Evolutionary conservation across 257 asterid genomes (phyloP).

Genomic region (Nyctanthes arbortristis): DNA sequence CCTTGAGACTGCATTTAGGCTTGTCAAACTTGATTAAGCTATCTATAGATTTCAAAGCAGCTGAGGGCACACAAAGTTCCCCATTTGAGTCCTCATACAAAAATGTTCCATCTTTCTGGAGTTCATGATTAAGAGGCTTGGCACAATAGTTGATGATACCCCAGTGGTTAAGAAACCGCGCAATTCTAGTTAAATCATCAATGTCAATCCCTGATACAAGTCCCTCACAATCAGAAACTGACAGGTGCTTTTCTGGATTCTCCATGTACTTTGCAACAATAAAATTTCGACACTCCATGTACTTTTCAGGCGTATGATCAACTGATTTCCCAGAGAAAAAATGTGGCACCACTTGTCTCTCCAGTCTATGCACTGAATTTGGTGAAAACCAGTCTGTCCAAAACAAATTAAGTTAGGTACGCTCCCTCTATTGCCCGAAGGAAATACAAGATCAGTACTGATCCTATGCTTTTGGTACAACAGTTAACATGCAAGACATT

Average conservation of each 20-base stretch:
- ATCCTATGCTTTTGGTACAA: not conserved
- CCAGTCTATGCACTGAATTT: conserved; percentile 92
- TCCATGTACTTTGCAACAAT: conserved; percentile 93
- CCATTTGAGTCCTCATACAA: conserved; percentile 70
- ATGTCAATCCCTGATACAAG: conserved; percentile 57
- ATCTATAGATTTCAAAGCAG: conserved; percentile 85
- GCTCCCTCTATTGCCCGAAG: not conserved
- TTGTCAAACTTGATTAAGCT: conserved; percentile 91
- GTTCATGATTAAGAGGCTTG: conserved; percentile 48
- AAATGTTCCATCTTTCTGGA: conserved; percentile 55
- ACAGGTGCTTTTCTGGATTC: conserved; percentile 72
- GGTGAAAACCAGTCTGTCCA: conserved; percentile 97
- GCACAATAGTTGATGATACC: conserved; percentile 96
- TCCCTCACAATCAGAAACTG: conserved; percentile 69
- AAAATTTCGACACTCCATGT: conserved; percentile 85
- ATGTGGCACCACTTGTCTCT: conserved; percentile 99
- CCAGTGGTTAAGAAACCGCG: conserved; percentile 96
- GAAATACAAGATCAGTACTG: conserved; percentile 5
- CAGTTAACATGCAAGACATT: not conserved
- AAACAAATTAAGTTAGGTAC: not conserved
- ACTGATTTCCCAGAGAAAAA: conserved; percentile 86
- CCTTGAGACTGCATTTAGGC: conserved; percentile 83
- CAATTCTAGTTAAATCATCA: conserved; percentile 78
- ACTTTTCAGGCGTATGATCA: conserved; percentile 89
- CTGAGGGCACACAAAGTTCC: conserved; percentile 82